A percentile compares a stretch with the other conserved stretches of the same genome.
Evolutionary conservation across 305 asterid genomes (phyloP).

Genomic region (Fraxinus paxiana): DNA sequence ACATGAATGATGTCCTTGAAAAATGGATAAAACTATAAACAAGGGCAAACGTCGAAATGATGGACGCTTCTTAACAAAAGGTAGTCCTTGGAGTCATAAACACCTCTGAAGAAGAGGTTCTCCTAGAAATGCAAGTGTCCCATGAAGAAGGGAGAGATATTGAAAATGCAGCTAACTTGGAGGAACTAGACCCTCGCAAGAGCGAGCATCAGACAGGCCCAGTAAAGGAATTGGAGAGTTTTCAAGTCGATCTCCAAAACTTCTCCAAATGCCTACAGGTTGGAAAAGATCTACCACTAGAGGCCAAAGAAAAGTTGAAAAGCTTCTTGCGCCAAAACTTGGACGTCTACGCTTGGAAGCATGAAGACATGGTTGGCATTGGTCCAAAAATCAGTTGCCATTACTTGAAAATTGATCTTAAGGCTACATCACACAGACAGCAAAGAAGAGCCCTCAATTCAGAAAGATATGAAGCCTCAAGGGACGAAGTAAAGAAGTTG

Average conservation of each 20-base stretch:
- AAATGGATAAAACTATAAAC: no score
- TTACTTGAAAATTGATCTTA: not conserved
- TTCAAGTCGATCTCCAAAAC: not conserved
- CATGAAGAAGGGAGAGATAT: not conserved
- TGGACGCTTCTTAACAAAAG: not conserved
- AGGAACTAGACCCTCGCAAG: not conserved
- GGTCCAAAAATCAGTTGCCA: not conserved
- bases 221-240: not conserved
- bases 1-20: not conserved
- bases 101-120: not conserved
- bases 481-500: not conserved
- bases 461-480: no score
- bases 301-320: not conserved
- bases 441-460: not conserved
- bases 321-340: not conserved
- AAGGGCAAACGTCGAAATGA: not conserved
- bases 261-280: not conserved
- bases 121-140: not conserved
- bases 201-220: not conserved
- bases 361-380: not conserved
- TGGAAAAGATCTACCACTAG: not conserved
- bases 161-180: not conserved
- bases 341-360: not conserved
- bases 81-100: not conserved
- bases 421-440: not conserved